Evolutionary conservation across 306 rosid genomes (phyloP).

Genomic region (Astragalus glycyphyllos): DNA sequence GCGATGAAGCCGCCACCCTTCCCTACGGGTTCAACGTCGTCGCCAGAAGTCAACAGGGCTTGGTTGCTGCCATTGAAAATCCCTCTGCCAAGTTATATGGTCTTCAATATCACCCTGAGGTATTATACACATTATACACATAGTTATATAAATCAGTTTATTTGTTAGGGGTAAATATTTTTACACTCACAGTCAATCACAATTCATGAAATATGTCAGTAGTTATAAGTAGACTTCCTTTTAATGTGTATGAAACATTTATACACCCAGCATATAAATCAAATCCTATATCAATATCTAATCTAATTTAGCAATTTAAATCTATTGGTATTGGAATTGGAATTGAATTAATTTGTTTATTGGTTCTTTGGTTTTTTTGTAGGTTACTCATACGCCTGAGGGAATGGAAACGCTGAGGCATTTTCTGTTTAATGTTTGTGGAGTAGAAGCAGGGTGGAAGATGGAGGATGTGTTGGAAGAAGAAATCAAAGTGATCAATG

Average conservation of each 20-base stretch:
- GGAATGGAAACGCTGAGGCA: conserved; percentile 81
- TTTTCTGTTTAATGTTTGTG: conserved; percentile 82
- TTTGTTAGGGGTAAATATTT: too few species aligned
- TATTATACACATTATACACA: not conserved
- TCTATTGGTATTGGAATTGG: not conserved
- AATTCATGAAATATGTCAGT: too few species aligned
- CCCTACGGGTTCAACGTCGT: conserved; percentile 76
- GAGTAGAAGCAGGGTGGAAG: conserved; percentile 75
- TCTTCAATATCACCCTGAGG: conserved; percentile 98
- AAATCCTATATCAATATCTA: too few species aligned
- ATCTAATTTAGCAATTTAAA: not conserved
- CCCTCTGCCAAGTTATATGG: conserved; percentile 68
- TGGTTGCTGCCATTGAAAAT: conserved; percentile 72
- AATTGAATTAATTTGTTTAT: not conserved
- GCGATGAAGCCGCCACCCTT: conserved; percentile 73
- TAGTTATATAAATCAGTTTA: not conserved
- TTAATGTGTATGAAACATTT: too few species aligned
- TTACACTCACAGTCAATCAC: too few species aligned
- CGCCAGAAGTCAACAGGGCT: conserved; percentile 84
- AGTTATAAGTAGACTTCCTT: too few species aligned
- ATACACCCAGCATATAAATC: too few species aligned
- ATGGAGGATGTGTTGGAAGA: conserved; percentile 90
- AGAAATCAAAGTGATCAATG: conserved; percentile 73
- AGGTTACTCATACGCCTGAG: conserved; percentile 92
- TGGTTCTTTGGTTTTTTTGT: conserved; percentile 21